phyloP scores from a whole-genome alignment of 441 rosid genomes.

The Adansonia gregorii region DNA sequence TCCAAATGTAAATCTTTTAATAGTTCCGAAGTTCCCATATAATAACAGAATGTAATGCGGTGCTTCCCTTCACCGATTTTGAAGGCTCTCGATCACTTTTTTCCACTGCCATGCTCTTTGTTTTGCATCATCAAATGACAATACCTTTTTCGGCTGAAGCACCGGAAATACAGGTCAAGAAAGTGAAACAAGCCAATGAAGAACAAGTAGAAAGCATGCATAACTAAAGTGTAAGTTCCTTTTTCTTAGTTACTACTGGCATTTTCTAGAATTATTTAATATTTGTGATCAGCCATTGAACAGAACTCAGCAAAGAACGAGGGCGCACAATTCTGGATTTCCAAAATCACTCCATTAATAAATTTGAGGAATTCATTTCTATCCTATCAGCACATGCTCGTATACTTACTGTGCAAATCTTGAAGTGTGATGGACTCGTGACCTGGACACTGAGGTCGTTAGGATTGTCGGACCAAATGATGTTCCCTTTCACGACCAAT shows the following conservation, averaged over 20 bases:
- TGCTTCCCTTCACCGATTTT: slow-evolving; percentile 54
- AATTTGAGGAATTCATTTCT: slow-evolving; percentile 9
- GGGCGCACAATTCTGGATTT: neutral
- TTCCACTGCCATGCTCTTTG: slow-evolving; percentile 98
- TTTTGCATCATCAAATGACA: slow-evolving; percentile 88
- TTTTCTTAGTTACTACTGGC: neutral
- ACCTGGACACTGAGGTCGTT: slow-evolving; percentile 20
- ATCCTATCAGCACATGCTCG: neutral
- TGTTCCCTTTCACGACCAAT: slow-evolving; percentile 79
- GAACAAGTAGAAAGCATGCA: neutral
- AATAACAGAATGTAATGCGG: slow-evolving; percentile 27
- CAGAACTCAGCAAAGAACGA: neutral
- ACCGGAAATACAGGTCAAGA: slow-evolving; percentile 30
- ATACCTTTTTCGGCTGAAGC: slow-evolving; percentile 89
- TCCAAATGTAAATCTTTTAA: slow-evolving; percentile 18
- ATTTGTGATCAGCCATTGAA: neutral
- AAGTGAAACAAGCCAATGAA: neutral
- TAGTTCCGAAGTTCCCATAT: slow-evolving; percentile 30
- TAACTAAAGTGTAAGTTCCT: neutral
- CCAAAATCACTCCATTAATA: neutral
- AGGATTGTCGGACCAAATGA: slow-evolving; percentile 70
- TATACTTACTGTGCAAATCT: slow-evolving; percentile 82
- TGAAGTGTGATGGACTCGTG: slow-evolving; percentile 45
- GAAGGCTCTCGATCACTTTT: slow-evolving; percentile 91
- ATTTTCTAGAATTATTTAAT: neutral